These are phyloP conservation scores for Hapsidospora chrysogenum DNA, from an alignment of 495 filamentous ascomycete species.

Conservation along the genomic window DNA sequence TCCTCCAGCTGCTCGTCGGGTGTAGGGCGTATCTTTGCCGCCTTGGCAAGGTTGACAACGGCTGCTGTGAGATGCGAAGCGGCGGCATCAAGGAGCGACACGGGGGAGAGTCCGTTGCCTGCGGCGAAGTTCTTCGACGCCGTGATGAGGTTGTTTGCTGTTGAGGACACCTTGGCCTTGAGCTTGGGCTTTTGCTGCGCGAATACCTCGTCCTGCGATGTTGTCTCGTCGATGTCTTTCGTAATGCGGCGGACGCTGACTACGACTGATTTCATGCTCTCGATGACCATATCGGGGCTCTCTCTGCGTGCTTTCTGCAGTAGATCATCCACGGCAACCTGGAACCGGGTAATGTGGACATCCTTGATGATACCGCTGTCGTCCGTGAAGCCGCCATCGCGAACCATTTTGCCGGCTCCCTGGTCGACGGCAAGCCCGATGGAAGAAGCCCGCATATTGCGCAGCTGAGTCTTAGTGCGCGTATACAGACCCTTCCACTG, in stretches of 20 bases:
- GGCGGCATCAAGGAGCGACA: conserved; percentile 88
- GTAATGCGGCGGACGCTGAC: conserved; percentile 64
- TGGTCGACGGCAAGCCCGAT: conserved; percentile 51
- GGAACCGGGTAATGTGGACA: conserved; percentile 86
- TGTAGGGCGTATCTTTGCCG: conserved; percentile 70
- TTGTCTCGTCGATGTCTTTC: conserved; percentile 52
- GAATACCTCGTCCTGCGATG: conserved; percentile 23
- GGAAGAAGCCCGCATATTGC: conserved; percentile 65
- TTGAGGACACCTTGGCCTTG: conserved; percentile 65
- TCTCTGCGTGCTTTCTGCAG: conserved; percentile 57
- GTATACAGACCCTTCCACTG: conserved; percentile 86
- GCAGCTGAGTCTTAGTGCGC: conserved; percentile 68
- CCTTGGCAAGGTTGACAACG: conserved; percentile 66
- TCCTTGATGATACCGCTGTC: conserved; percentile 69
- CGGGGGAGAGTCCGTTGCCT: conserved; percentile 71
- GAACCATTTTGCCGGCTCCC: conserved; percentile 43
- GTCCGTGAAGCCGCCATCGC: conserved; percentile 55
- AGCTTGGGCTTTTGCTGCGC: conserved; percentile 42
- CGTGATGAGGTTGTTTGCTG: conserved; percentile 90
- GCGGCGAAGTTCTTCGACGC: conserved; percentile 78
- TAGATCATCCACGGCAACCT: conserved; percentile 86
- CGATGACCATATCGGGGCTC: conserved; percentile 54
- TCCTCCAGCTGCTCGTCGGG: conserved; percentile 58
- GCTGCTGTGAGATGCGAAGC: conserved; percentile 81
- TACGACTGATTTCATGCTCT: conserved; percentile 69